These are phyloP conservation scores for Dactylellina haptotyla DNA, from an alignment of 2,329 filamentous ascomycete species.

Conservation along the genomic window DNA sequence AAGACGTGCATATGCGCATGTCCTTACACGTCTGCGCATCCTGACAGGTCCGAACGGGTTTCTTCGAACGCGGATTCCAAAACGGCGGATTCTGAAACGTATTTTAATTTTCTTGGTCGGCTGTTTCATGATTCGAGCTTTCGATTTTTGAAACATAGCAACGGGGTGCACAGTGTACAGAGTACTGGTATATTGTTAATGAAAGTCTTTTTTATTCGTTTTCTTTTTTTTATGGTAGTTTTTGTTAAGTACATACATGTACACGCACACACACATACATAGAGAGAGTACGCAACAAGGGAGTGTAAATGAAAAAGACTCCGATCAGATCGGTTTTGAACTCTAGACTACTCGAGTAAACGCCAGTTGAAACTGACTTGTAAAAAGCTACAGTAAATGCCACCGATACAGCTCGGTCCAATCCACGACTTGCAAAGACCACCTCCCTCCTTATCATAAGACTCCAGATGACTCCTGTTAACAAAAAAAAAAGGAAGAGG, in stretches of 20 bases:
- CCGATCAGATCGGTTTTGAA: not conserved
- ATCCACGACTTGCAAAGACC: not conserved
- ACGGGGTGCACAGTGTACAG: no score
- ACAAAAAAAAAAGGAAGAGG: not conserved
- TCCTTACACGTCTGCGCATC: not conserved
- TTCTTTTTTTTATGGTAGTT: no score
- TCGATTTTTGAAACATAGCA: no score
- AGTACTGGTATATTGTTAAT: no score
- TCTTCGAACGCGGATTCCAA: not conserved
- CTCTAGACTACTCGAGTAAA: not conserved
- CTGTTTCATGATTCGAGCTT: not conserved
- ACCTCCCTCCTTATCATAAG: not conserved
- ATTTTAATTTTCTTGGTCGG: not conserved
- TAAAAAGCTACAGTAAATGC: not conserved
- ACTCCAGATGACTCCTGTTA: not conserved
- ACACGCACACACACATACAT: no score
- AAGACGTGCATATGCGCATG: not conserved
- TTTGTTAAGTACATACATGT: no score
- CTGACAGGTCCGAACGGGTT: not conserved
- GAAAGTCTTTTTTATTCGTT: no score
- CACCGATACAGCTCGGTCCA: not conserved
- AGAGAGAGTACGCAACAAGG: not conserved
- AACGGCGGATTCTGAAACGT: constrained; percentile 32
- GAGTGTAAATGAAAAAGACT: constrained; percentile 1
- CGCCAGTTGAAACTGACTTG: constrained; percentile 33